These are phyloP conservation scores for Bathelium albidoporum DNA, from an alignment of 495 filamentous ascomycete species.

Conservation along the genomic window DNA sequence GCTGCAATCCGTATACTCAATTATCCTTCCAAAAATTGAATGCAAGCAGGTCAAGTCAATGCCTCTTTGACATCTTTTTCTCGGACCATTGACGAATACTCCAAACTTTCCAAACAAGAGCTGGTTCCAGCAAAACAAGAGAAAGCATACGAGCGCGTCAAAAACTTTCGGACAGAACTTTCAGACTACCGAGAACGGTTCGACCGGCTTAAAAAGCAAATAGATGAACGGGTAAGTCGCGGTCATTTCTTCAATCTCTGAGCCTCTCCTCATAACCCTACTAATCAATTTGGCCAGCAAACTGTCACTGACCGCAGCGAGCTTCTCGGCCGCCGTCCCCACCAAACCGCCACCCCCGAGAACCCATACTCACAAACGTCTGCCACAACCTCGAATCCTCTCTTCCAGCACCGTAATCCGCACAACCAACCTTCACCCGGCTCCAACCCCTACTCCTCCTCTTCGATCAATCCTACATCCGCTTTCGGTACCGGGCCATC, in stretches of 20 bases:
- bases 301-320: slow-evolving; percentile 68
- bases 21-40: slow-evolving; percentile 79
- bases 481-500: slow-evolving; percentile 43
- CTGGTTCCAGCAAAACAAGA: slow-evolving; percentile 76
- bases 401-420: slow-evolving; percentile 27
- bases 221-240: slow-evolving; percentile 46
- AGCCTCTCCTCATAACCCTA: neutral
- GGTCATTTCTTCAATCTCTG: neutral
- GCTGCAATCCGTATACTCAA: slow-evolving; percentile 78
- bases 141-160: slow-evolving; percentile 77
- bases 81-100: slow-evolving; percentile 90
- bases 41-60: slow-evolving; percentile 55
- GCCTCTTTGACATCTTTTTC: slow-evolving; percentile 80
- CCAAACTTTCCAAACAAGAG: slow-evolving; percentile 73
- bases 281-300: slow-evolving; percentile 32
- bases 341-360: slow-evolving; percentile 78
- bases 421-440: slow-evolving; percentile 27
- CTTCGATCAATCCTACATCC: slow-evolving; percentile 10
- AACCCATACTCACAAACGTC: slow-evolving; percentile 76
- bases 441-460: slow-evolving; percentile 28
- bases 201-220: slow-evolving; percentile 60
- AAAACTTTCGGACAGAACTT: slow-evolving; percentile 76
- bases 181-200: slow-evolving; percentile 67
- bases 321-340: slow-evolving; percentile 81
- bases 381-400: slow-evolving; percentile 27